Percentiles rank a stretch among this genome's conserved stretches.
Evolutionary conservation across 768 basidiomycete genomes (phyloP).

Genomic region (Tricholoma furcatifolium): DNA sequence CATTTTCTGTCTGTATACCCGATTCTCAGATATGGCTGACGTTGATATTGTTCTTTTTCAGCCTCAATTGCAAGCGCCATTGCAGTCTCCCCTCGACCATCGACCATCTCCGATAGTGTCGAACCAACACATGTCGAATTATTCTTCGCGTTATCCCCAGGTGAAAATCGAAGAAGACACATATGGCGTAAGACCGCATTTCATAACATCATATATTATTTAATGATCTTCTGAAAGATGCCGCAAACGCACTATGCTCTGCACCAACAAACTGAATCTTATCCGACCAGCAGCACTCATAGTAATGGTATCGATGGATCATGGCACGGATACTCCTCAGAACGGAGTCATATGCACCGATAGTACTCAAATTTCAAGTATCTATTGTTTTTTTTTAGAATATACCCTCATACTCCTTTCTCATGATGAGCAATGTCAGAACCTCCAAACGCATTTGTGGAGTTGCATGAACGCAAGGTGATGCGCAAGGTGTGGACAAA

Average conservation of each 20-base stretch:
- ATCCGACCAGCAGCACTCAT: conserved; percentile 38
- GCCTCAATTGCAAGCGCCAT: conserved; percentile 67
- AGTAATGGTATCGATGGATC: conserved; percentile 46
- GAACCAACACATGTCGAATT: conserved; percentile 38
- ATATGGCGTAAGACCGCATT: conserved; percentile 43
- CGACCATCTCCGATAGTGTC: conserved; percentile 42
- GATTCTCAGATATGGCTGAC: conserved; percentile 39
- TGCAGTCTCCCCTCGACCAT: conserved; percentile 50
- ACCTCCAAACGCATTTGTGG: background rate
- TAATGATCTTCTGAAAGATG: conserved; percentile 22
- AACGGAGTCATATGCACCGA: conserved; percentile 60
- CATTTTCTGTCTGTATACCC: conserved; percentile 85
- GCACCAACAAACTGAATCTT: conserved; percentile 31
- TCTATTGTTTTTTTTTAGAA: conserved; percentile 6
- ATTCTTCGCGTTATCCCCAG: conserved; percentile 45
- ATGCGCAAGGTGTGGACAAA: background rate
- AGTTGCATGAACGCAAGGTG: no score
- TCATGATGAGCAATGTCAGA: background rate
- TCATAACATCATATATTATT: background rate
- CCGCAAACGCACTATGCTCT: conserved; percentile 43
- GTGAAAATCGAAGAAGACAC: conserved; percentile 73
- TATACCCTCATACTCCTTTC: conserved; percentile 15
- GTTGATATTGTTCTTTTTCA: conserved; percentile 55
- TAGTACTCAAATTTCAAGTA: conserved; percentile 28
- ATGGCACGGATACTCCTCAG: conserved; percentile 68